Conservation (phyloP, 345 rosid genomes). For the Noccaea caerulescens region DNA sequence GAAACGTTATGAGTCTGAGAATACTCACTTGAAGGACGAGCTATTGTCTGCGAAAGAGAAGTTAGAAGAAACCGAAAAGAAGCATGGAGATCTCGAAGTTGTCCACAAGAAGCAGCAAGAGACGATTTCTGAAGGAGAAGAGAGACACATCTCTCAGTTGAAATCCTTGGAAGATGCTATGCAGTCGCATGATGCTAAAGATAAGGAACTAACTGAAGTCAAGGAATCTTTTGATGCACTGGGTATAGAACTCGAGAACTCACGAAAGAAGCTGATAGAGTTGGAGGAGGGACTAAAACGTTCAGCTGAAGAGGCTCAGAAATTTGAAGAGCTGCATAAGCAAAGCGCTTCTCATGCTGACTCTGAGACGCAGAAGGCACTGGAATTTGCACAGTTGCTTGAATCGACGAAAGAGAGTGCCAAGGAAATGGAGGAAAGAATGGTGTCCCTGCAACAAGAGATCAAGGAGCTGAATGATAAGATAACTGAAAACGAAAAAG, state of each 20-base stretch:
- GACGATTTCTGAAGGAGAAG: constrained; percentile 65
- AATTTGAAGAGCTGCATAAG: constrained; percentile 82
- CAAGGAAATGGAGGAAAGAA: constrained; percentile 68
- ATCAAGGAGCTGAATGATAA: constrained; percentile 65
- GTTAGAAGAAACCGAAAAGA: constrained; percentile 62
- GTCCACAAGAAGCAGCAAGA: constrained; percentile 68
- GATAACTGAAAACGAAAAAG: constrained; percentile 66
- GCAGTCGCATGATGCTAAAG: constrained; percentile 71
- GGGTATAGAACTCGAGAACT: constrained; percentile 65
- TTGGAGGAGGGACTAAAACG: constrained; percentile 64
- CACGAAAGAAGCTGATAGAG: constrained; percentile 66
- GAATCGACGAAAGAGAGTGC: constrained; percentile 58
- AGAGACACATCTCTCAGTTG: constrained; percentile 63
- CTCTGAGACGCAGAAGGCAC: constrained; percentile 70
- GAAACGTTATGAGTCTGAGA: constrained; percentile 72
- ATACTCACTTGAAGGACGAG: constrained; percentile 60
- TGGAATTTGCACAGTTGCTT: constrained; percentile 77
- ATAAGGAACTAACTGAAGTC: constrained; percentile 70
- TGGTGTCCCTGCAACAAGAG: constrained; percentile 67
- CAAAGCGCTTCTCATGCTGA: constrained; percentile 78
- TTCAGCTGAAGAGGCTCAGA: constrained; percentile 66
- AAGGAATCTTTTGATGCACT: constrained; percentile 76
- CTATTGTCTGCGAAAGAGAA: constrained; percentile 58
- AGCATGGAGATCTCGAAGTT: constrained; percentile 65
- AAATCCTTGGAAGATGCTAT: constrained; percentile 64